Evolutionary conservation across 1,284 basidiomycete genomes (phyloP), one percentile per base, ranked within the genome.

Genomic region (Heterobasidion occidentale): DNA sequence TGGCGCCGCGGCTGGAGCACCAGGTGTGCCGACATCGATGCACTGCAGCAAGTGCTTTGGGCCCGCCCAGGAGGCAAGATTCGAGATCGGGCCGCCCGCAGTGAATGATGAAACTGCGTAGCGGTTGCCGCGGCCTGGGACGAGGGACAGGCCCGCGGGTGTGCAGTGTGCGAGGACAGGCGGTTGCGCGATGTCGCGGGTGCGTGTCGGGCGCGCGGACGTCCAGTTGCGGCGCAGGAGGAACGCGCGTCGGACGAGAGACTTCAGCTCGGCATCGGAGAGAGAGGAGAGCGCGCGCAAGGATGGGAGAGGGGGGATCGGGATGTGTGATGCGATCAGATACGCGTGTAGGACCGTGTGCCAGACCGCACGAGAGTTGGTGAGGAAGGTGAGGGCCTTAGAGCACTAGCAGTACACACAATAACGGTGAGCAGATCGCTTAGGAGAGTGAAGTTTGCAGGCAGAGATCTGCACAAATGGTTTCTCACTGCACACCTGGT

Each of bases 281-380:
- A 60, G 59, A 11, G 15, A 19, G 20, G 45, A 9, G 7, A 54
- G 36, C 9, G 53, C 20, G 14, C 15, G 27, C n/a, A 17, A 48
- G 14, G 46, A 11, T 8, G 34, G 46, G 38, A 59, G 50, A 7
- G 57, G 57, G 17, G 57, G 55, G 34, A 60, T 55, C 9, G 59
- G 57, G 27, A 56, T 60, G 42, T 49, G 12, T 6, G 36, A 11
- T n/a, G 36, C 51, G 36, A 54, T 46, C n/a, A 60, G 19, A n/a
- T 54, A 36, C 2, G 49, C 34, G 9, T 56, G 55, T 9, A 59
- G 48, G 2, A 50, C 33, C 11, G 46, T 42, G 44, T 52, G 51
- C 59, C 59, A 60, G 7, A 60, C 57, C 12, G 55, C 19, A 33
- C 55, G 59, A 9, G 51, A 35, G 20, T 56, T 33, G 5, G 50